Percentiles rank a stretch among this genome's conserved stretches.
Evolutionary conservation across 331 rosid species (phyloP).

Genomic region (Rhamnella rubrinervis): DNA sequence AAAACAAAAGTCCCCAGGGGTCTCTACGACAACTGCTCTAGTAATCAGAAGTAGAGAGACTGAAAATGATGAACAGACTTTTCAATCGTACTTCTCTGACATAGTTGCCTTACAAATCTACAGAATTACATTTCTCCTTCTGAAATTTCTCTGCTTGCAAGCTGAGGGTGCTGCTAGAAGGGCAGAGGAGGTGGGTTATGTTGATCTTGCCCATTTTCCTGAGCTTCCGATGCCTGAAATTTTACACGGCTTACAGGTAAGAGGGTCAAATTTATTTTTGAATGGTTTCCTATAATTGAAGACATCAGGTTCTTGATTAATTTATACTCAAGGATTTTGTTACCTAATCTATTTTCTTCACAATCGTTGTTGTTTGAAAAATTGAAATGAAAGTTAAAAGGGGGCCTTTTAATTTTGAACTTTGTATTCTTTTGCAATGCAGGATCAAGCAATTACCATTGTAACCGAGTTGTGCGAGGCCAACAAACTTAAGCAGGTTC

Average conservation of each 20-base stretch:
- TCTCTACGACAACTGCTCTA: conserved; percentile 41
- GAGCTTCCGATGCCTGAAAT: conserved; percentile 98
- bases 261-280: neutral
- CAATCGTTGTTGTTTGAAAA: neutral
- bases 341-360: neutral
- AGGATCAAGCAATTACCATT: conserved; percentile 84
- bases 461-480: conserved; percentile 62
- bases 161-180: conserved; percentile 89
- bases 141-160: conserved; percentile 84
- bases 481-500: conserved; percentile 44
- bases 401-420: neutral
- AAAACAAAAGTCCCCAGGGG: conserved; percentile 49
- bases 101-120: conserved; percentile 68
- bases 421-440: conserved; percentile 26
- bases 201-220: conserved; percentile 93
- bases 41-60: conserved; percentile 47
- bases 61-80: conserved; percentile 36
- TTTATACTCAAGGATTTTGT: neutral
- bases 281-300: neutral
- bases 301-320: neutral
- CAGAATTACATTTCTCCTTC: conserved; percentile 67
- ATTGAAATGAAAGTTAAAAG: neutral
- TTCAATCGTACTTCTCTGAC: conserved; percentile 69
- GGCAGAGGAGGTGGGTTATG: conserved; percentile 88
- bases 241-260: conserved; percentile 88